These are phyloP conservation scores for Croton setiger DNA, from an alignment of 441 rosid genomes.

Conservation along the genomic window DNA sequence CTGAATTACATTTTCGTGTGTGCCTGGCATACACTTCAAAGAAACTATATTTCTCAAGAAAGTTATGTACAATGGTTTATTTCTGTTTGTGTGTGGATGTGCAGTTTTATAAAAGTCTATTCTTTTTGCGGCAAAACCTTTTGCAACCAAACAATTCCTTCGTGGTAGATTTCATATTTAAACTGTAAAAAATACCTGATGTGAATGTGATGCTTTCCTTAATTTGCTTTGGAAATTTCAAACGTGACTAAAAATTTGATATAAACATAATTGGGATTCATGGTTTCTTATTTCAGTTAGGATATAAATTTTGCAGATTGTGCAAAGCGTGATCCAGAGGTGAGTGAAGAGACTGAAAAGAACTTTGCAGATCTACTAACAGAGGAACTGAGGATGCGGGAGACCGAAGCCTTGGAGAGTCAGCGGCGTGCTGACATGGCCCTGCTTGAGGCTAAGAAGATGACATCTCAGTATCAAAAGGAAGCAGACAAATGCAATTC, in stretches of 20 bases:
- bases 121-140: background rate
- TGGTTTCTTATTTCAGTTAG: slow-evolving; percentile 1
- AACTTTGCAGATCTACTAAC: slow-evolving; percentile 68
- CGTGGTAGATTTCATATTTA: background rate
- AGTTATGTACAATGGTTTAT: background rate
- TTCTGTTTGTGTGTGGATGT: background rate
- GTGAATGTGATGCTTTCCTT: too few relatives aligned
- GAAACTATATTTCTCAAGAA: background rate
- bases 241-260: background rate
- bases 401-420: slow-evolving; percentile 69
- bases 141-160: background rate
- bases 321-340: slow-evolving; percentile 76
- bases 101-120: background rate
- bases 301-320: slow-evolving; percentile 46
- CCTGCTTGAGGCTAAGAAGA: slow-evolving; percentile 88
- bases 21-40: too few relatives aligned
- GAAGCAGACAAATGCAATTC: slow-evolving; percentile 97
- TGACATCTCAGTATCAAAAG: slow-evolving; percentile 82
- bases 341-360: slow-evolving; percentile 75
- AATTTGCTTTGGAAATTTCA: background rate
- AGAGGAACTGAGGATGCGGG: slow-evolving; percentile 78
- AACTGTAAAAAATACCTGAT: background rate
- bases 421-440: slow-evolving; percentile 70
- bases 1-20: too few relatives aligned
- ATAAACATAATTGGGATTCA: slow-evolving; percentile 1